A percentile compares a stretch with the other conserved stretches of the same genome.
phyloP scores from a whole-genome alignment of 2,329 filamentous ascomycete genomes.

The Botrytis hyacinthi region DNA sequence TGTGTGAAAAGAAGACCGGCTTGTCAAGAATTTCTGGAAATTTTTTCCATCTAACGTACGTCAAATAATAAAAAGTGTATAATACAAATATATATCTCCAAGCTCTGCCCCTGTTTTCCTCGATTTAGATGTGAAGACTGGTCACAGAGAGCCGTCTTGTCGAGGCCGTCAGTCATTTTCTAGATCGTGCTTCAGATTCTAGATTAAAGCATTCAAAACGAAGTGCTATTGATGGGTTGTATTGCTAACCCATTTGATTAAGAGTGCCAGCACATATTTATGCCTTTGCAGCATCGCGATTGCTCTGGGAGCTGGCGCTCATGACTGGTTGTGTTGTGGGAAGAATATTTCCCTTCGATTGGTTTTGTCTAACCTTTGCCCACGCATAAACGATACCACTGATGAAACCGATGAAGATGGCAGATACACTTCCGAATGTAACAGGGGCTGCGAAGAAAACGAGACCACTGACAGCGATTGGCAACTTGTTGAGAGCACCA shows the following conservation, averaged over 20 bases:
- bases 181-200: conserved; percentile 6
- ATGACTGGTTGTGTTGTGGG: conserved; percentile 69
- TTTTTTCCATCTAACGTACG: conserved; percentile 16
- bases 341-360: conserved; percentile 61
- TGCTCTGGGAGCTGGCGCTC: conserved; percentile 90
- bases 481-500: conserved; percentile 95
- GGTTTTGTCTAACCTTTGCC: conserved; percentile 78
- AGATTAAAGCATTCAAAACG: conserved; percentile 1
- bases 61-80: conserved; percentile 18
- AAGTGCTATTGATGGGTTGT: background rate
- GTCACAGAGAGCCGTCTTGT: background rate
- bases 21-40: conserved; percentile 5
- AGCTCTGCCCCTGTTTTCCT: background rate
- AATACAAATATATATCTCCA: conserved; percentile 21
- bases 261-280: conserved; percentile 22
- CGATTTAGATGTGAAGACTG: background rate
- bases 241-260: background rate
- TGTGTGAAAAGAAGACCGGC: conserved; percentile 1
- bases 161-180: conserved; percentile 1
- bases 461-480: conserved; percentile 86
- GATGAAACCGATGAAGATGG: conserved; percentile 87
- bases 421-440: conserved; percentile 86
- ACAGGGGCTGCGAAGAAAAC: conserved; percentile 95
- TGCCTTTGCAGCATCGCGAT: conserved; percentile 70
- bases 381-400: conserved; percentile 89